phyloP scores from a whole-genome alignment of 2,329 filamentous ascomycete species.

The Pseudopyricularia javanii region DNA sequence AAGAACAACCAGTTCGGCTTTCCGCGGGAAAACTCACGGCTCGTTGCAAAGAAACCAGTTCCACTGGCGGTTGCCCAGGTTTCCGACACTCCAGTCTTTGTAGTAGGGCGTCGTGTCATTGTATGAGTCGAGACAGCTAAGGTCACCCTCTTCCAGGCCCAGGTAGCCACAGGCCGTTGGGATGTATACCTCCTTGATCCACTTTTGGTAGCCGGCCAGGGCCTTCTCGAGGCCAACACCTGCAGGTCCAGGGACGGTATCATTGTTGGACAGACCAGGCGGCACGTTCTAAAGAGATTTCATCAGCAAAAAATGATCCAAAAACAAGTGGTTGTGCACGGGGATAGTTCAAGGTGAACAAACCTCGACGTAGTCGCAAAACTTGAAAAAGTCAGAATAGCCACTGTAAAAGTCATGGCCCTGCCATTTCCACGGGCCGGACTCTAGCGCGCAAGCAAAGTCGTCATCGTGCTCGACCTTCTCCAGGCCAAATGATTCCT shows the following conservation, averaged over 20 bases:
- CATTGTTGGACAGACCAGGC: conserved; percentile 14
- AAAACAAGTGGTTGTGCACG: background rate
- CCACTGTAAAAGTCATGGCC: conserved; percentile 32
- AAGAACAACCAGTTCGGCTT: background rate
- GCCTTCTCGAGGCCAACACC: conserved; percentile 40
- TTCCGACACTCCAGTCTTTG: conserved; percentile 21
- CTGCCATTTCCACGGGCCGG: conserved; percentile 44
- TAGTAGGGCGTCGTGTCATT: conserved; percentile 29
- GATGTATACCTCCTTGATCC: conserved; percentile 25
- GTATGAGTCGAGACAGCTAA: conserved; percentile 29
- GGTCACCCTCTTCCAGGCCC: conserved; percentile 30
- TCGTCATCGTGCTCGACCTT: conserved; percentile 30
- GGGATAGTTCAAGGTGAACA: conserved; percentile 28
- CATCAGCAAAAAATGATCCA: background rate
- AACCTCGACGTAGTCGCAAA: conserved; percentile 39
- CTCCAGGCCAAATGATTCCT: conserved; percentile 35
- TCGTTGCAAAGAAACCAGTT: conserved; percentile 43
- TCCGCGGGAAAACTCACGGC: conserved; percentile 9
- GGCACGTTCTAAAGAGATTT: background rate
- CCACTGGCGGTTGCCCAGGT: conserved; percentile 37
- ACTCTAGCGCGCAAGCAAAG: conserved; percentile 33
- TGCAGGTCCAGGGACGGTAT: conserved; percentile 22
- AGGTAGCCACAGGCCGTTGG: conserved; percentile 27
- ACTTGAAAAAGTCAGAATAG: conserved; percentile 36
- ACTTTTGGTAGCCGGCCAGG: conserved; percentile 39